Base-by-base conservation (phyloP, 805 yeast species). In the Lachancea quebecensis region DNA sequence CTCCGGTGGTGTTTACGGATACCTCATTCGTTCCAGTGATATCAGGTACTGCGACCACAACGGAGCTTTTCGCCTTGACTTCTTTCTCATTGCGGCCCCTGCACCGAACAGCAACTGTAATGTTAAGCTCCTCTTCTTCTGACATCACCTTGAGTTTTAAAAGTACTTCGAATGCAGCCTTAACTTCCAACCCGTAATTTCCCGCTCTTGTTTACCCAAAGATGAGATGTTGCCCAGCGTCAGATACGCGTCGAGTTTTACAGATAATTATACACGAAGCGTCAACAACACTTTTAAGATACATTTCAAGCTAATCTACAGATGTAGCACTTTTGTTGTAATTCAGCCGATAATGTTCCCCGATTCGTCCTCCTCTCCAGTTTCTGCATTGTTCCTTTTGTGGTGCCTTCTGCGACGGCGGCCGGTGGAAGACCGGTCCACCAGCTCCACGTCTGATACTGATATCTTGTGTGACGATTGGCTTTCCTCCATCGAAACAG, bases 21-120 rank as follows among this genome's bases (percentile, higher is more conserved):
- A 79, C 74, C 50, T 76, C 81, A 39, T 68, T 66, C 2, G 65
- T 52, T 9, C 74, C 75, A 27, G 68, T 66, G 14, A 66, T 66
- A 36, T 74, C 73, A 0, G 71, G 65, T 10, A 78, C 75, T 14
- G 78, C 73, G 2, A 80, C 81, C 5, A 79, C 80, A 1, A 79
- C 83, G 6, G 80, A 73, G 48, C 82, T 74, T 58, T 78, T 78
- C 14, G 79, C 75, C 36, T 62, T 61, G 10, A 79, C 69, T 55
- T 81, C 87, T 45, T 79, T 69, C 36, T 72, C 70, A 50, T 74
- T 81, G 45, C 87, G 62, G 3, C 81, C 81, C 45, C 87, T 65
- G 53, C 85, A 78, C 50, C 87, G 68, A 9, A 81, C 83, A 14
- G 75, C 79, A 2, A 81, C 87, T 41, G 74, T 74, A 39, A 81